These are phyloP conservation scores for Eucalyptus camaldulensis DNA, from an alignment of 345 rosid genomes.

Conservation along the genomic window DNA sequence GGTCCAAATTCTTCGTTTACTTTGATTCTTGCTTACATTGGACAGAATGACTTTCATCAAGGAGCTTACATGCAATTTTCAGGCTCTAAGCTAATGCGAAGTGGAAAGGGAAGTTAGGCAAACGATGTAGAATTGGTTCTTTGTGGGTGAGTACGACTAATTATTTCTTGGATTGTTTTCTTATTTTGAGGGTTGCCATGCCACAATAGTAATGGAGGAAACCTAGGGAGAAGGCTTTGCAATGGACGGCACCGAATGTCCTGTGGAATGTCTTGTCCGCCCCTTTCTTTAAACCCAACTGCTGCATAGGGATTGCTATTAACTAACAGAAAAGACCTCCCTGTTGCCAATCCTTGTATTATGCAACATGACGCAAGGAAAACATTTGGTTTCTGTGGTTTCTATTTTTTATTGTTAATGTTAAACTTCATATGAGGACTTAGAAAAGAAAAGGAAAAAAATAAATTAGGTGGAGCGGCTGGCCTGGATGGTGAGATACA, in stretches of 20 bases:
- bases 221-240: not conserved
- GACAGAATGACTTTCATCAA: not conserved
- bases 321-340: not conserved
- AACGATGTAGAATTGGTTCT: not conserved
- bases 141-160: not conserved
- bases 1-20: not conserved
- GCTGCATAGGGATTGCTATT: not conserved
- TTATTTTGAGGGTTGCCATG: not conserved
- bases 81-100: not conserved
- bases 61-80: not conserved
- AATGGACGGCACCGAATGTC: not conserved
- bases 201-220: not conserved
- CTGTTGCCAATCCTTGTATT: not conserved
- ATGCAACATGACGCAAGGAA: not conserved
- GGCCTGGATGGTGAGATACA: not conserved
- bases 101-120: not conserved
- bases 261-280: not conserved
- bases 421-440: not conserved
- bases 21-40: not conserved
- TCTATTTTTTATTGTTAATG: not conserved
- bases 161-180: not conserved
- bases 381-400: not conserved
- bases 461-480: not conserved
- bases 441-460: not conserved
- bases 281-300: not conserved